Evolutionary conservation across 192 early-diverging fungal genomes (phyloP).

Genomic region (Jimgerdemannia lactiflua): DNA sequence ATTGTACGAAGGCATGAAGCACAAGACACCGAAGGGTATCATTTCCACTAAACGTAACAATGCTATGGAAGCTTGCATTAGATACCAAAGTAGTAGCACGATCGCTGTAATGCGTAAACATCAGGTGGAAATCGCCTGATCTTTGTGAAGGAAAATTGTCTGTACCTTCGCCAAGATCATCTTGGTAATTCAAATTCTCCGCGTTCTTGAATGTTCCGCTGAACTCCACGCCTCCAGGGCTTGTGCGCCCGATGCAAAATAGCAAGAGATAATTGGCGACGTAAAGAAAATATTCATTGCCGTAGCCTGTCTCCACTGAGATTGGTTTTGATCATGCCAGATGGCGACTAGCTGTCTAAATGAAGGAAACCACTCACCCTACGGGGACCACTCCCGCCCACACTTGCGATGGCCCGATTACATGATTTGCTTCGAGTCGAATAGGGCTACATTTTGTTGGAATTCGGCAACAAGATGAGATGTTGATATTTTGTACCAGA

Average conservation of each 20-base stretch:
- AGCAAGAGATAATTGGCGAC: no score
- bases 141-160: no score
- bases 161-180: conserved; percentile 45
- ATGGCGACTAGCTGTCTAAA: no score
- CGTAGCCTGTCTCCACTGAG: no score
- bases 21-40: conserved; percentile 43
- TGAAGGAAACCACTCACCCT: conserved; percentile 22
- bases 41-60: conserved; percentile 18
- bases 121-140: no score
- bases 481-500: conserved; percentile 18
- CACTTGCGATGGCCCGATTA: conserved; percentile 59
- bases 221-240: conserved; percentile 32
- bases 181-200: conserved; percentile 46
- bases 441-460: conserved; percentile 16
- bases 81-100: no score
- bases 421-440: conserved; percentile 61
- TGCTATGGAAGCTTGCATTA: conserved; percentile 3
- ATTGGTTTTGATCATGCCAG: no score
- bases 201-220: conserved; percentile 40
- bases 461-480: neutral
- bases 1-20: conserved; percentile 32
- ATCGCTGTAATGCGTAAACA: no score
- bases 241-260: neutral
- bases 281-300: no score
- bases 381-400: conserved; percentile 49